Base-by-base conservation (phyloP, 805 yeast species). In the Aciculoconidium aculeatum region DNA sequence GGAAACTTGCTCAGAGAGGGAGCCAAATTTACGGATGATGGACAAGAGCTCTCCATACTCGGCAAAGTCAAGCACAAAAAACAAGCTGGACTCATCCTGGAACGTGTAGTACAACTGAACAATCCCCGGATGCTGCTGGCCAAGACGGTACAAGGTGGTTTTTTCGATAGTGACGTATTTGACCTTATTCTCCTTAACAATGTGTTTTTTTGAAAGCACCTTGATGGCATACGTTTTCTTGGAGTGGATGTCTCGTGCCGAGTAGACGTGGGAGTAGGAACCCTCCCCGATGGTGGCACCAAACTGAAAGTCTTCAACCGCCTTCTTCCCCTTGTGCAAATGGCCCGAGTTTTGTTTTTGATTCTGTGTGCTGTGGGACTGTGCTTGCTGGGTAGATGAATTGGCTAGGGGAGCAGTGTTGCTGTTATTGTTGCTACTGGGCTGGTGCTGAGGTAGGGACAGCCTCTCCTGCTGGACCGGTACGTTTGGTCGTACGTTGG, bases 101-200 rank as follows among this genome's bases (percentile, higher is more conserved):
- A 92, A 92, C 1, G 98, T 92, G 56, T 83, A 92, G 57, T 85
- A 84, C 26, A 92, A 62, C 27, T 88, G 83, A 12, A 92, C 94
- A 16, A 92, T 81, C 1, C 98, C 98, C 0, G 96, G 96, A 50
- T 92, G 97, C 38, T 63, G 69, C 32, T 80, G 79, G 3, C 95
- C 95, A 39, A 92, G 62, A 14, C 90, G 60, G 54, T 87, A 88
- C 39, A 92, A 61, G 1, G 96, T 85, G 32, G 83, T 79, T 52
- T 92, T 92, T 51, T 92, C 98, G 34, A 92, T 90, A 52, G 87
- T 87, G 35, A 92, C 98, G 49, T 92, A 92, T 55, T 92, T 92
- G 51, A 86, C 86, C 54, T 92, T 92, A 51, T 82, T 83, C 56
- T 92, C 98, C 52, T 85, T 78, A 38, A 92, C 94, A 25, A 92